Evolutionary conservation across 2,329 filamentous ascomycete genomes (phyloP), one percentile per base, ranked within the genome.

Genomic region (Hypoxylon sp.): DNA sequence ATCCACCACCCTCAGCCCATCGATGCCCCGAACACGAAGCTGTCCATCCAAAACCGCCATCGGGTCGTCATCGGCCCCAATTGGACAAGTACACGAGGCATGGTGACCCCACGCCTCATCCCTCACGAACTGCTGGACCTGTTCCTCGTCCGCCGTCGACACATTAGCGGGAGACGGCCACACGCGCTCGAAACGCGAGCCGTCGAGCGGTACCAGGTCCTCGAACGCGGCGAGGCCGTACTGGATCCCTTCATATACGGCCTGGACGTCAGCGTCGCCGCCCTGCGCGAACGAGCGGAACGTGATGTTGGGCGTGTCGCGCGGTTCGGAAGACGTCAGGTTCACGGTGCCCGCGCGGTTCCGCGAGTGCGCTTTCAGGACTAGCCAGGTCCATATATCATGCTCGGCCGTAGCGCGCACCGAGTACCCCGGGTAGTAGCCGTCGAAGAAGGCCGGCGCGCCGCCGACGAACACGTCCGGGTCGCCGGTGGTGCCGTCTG

Each of bases 61-160:
- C 1, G 77, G 73, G 70, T 88, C 84, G 22, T 76, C 76, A 32
- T 82, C 81, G 1, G 77, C 74, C 4, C 85, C 85, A 62, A 87
- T 87, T 0, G 82, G 77, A 41, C 78, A 81, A 0, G 84, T 84
- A 59, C 81, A 83, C 0, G 78, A 82, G 2, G 83, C 83, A 72
- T 87, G 85, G 70, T 87, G 84, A 0, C 83, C 83, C 79, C 83
- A 85, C 1, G 81, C 78, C 20, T 80, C 77, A 39, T 82, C 77
- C 65, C 77, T 78, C 44, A 83, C 77, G 56, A 78, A 84, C 17
- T 81, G 76, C 56, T 80, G 77, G 48, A 84, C 74, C 11, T 81
- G 73, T 15, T 74, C 79, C 43, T 82, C 76, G 7, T 26, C 7
- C 7, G 24, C 24, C 39, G 69, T 77, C 17, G 59, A 48, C 6